A percentile compares a stretch with the other conserved stretches of the same genome.
Evolutionary conservation across 192 early-diverging fungal genomes (phyloP).

Genomic region (Anaeromyces robustus): DNA sequence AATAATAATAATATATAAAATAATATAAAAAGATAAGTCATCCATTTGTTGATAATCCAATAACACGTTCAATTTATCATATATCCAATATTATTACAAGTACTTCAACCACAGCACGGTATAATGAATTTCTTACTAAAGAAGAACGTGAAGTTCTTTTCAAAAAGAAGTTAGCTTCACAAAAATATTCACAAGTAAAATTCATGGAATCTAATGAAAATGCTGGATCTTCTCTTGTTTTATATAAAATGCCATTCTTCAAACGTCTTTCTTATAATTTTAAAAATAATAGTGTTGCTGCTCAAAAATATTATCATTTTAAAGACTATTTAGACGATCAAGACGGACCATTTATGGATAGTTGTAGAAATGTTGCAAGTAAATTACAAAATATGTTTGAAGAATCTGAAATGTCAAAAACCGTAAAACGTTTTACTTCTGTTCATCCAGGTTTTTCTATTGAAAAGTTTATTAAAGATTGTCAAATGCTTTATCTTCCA

Average conservation of each 20-base stretch:
- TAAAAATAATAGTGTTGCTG: neutral
- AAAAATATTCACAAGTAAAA: neutral
- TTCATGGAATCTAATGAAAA: neutral
- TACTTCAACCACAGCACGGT: neutral
- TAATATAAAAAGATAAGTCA: neutral
- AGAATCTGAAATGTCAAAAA: conserved; percentile 84
- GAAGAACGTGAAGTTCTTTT: neutral
- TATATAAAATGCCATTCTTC: neutral
- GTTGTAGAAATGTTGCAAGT: neutral
- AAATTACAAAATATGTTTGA: conserved; percentile 34
- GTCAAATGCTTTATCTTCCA: conserved; percentile 79
- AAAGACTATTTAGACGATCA: neutral
- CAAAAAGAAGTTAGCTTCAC: neutral
- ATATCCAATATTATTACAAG: neutral
- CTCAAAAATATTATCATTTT: neutral
- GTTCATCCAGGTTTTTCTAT: conserved; percentile 77
- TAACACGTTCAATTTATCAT: neutral
- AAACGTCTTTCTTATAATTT: neutral
- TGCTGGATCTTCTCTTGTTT: neutral
- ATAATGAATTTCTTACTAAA: neutral
- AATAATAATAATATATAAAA: too few relatives aligned
- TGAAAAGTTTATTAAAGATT: conserved; percentile 79
- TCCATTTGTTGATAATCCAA: neutral
- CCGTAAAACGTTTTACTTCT: conserved; percentile 58
- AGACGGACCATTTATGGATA: neutral